Percentiles rank a stretch among this genome's conserved stretches.
Evolutionary conservation across 1,284 basidiomycete species (phyloP).

Genomic region (Trametes hirsuta): DNA sequence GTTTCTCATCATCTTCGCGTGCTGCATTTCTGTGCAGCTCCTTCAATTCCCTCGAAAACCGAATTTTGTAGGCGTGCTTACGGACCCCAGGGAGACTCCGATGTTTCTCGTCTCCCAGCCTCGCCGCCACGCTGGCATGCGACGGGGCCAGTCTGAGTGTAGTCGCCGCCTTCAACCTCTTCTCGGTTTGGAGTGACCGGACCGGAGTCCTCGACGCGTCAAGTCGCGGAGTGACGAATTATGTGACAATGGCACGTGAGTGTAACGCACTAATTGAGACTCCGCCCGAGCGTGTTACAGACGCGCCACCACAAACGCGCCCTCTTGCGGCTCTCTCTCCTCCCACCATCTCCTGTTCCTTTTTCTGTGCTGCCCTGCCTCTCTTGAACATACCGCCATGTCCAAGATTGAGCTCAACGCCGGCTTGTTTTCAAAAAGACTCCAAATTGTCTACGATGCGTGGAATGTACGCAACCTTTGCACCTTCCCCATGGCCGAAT

Average conservation of each 20-base stretch:
- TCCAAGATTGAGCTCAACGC: constrained; percentile 49
- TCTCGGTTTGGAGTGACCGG: neutral
- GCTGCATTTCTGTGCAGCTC: neutral
- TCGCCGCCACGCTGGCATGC: neutral
- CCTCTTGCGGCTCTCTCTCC: constrained; percentile 18
- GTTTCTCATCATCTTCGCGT: neutral
- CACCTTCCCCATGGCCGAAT: neutral
- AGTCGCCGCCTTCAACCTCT: neutral
- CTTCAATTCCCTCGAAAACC: neutral
- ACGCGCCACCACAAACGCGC: constrained; percentile 33
- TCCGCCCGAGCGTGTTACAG: constrained; percentile 21
- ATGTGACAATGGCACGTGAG: constrained; percentile 12
- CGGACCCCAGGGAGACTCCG: too few species aligned
- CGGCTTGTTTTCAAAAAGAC: constrained; percentile 63
- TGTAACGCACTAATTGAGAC: constrained; percentile 12
- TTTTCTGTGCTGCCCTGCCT: constrained; percentile 2
- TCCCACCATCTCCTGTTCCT: constrained; percentile 20
- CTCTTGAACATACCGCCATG: constrained; percentile 35
- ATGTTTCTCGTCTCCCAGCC: too few species aligned
- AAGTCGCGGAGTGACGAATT: constrained; percentile 18
- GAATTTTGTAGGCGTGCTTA: neutral
- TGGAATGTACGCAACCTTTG: constrained; percentile 67
- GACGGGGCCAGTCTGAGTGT: too few species aligned
- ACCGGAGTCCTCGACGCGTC: constrained; percentile 11
- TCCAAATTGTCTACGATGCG: constrained; percentile 67